These are phyloP conservation scores for Chalciporus pseudorubinellus DNA, from an alignment of 768 basidiomycete genomes.

Conservation along the genomic window DNA sequence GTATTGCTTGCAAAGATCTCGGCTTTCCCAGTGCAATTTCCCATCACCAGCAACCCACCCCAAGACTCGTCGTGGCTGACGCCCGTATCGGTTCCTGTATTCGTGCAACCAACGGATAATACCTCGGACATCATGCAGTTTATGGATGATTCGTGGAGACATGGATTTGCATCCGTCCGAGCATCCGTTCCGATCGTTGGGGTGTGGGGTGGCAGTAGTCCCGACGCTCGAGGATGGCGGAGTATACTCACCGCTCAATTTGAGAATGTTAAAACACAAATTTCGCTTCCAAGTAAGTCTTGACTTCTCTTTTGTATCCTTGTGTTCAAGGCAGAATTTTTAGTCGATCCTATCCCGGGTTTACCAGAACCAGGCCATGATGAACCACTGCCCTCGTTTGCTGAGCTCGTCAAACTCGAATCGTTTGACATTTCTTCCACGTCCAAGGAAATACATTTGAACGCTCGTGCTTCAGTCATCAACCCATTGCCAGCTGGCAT, in stretches of 20 bases:
- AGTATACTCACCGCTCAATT: conserved; percentile 38
- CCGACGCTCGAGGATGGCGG: conserved; percentile 47
- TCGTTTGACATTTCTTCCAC: conserved; percentile 49
- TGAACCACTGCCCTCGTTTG: conserved; percentile 51
- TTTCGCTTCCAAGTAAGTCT: conserved; percentile 55
- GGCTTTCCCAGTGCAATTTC: conserved; percentile 50
- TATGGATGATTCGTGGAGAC: conserved; percentile 55
- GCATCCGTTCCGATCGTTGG: conserved; percentile 42
- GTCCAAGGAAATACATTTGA: conserved; percentile 37
- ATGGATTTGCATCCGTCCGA: conserved; percentile 45
- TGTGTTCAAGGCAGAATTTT: conserved; percentile 5
- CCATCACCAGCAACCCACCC: conserved; percentile 41
- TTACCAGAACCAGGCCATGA: conserved; percentile 57
- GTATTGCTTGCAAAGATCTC: conserved; percentile 47
- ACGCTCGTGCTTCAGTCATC: conserved; percentile 54
- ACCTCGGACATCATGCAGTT: conserved; percentile 48
- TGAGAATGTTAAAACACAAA: conserved; percentile 41
- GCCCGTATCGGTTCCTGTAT: conserved; percentile 47
- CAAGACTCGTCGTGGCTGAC: conserved; percentile 57
- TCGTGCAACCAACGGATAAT: conserved; percentile 54
- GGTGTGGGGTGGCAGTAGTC: conserved; percentile 50
- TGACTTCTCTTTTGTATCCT: neutral
- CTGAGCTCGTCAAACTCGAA: conserved; percentile 58
- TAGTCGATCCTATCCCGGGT: conserved; percentile 66
- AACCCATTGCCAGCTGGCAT: conserved; percentile 55